Base-by-base conservation (phyloP, 306 rosid genomes). In the Castanea crenata region DNA sequence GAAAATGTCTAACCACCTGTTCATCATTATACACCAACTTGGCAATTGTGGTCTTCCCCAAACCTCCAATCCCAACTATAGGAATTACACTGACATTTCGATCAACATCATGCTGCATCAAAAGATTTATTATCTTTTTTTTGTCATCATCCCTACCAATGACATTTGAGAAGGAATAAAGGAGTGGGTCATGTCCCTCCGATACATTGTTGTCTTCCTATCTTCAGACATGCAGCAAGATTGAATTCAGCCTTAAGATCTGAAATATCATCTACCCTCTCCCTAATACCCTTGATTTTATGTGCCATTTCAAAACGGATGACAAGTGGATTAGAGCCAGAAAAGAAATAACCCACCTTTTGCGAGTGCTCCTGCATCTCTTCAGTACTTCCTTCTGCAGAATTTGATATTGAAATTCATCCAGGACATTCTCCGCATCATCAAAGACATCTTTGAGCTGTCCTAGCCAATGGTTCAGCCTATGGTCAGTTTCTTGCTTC, bases 321-420 rank as follows among this genome's bases (percentile, higher is more conserved):
- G 19, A 27, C 77, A 25, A 76, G 41, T 23, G 79, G 68, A 63
- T 85, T 81, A 19, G 77, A 55, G 0, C 9, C 0, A 4, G 83
- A 87, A 61, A 83, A 84, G 71, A 79, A 55, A 8, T 54, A 25
- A 0, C 55, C 13, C 55, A 77, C 79, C 84, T 76, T 85, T 69
- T 6, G 10, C 20, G 49, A 5, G 9, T 12, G 56, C 38, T 63
- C 5, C 74, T 44, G 27, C 27, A 25, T 25, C 27, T 25, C 27
- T 25, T 25, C 27, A 25, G 27, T 25, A 25, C 27, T 25, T 25
- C 27, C 27, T 25, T 25, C 27, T 25, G 27, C 27, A 25, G 27
- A 25, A 25, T 25, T 25, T 25, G 27, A 25, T 25, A 25, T 25
- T 25, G 27, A 25, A 25, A 25, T 25, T 25, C 27, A 25, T 25